These are phyloP conservation scores for Linnemannia zychae DNA, from an alignment of 192 early-diverging fungal genomes.

Conservation along the genomic window DNA sequence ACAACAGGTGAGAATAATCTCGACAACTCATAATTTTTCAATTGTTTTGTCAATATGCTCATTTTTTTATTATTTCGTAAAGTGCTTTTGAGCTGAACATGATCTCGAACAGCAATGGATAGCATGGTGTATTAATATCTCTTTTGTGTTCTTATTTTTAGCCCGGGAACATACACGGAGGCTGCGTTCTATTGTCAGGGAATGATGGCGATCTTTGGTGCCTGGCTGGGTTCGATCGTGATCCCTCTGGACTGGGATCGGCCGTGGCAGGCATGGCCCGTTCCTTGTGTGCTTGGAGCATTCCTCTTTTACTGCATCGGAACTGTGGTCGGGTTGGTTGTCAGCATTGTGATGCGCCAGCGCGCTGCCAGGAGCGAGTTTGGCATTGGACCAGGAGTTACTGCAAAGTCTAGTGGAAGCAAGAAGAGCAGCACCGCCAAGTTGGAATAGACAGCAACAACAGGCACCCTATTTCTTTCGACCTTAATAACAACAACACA, in stretches of 20 bases:
- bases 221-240: constrained; percentile 69
- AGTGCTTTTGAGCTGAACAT: not conserved
- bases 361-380: constrained; percentile 39
- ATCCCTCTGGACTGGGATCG: constrained; percentile 70
- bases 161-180: constrained; percentile 57
- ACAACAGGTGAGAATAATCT: constrained; percentile 30
- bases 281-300: constrained; percentile 61
- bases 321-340: constrained; percentile 34
- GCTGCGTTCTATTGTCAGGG: constrained; percentile 61
- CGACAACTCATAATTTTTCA: not conserved
- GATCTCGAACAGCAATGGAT: not conserved
- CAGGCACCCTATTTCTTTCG: not conserved
- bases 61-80: not conserved
- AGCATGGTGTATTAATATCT: not conserved
- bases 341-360: constrained; percentile 41
- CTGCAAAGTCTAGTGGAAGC: not conserved
- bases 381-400: constrained; percentile 6
- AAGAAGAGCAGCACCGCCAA: constrained; percentile 1
- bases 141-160: constrained; percentile 11
- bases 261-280: constrained; percentile 69
- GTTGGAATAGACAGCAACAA: not conserved
- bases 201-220: constrained; percentile 61
- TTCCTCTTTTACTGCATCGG: constrained; percentile 62
- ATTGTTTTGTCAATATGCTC: not conserved
- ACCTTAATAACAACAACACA: not conserved